Percentiles rank a stretch among this genome's conserved stretches.
Evolutionary conservation across 2,329 filamentous ascomycete genomes (phyloP).

Genomic region (Colletotrichum sojae): DNA sequence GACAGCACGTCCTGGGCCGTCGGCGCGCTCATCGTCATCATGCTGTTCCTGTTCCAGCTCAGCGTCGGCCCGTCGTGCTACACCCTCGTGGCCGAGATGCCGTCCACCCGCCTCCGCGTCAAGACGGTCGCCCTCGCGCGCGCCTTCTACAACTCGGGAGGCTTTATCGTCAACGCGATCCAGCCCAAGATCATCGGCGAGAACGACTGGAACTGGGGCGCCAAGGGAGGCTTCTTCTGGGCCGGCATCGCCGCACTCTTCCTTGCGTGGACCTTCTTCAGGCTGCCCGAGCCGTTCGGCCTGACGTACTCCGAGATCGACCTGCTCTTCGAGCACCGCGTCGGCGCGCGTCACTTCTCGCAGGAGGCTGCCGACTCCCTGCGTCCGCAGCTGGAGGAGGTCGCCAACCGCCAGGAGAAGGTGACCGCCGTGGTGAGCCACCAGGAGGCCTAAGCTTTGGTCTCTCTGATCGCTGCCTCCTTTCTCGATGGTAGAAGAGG

Average conservation of each 20-base stretch:
- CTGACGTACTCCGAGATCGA: constrained; percentile 44
- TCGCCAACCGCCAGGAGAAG: constrained; percentile 40
- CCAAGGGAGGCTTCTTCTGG: constrained; percentile 48
- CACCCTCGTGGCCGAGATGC: constrained; percentile 61
- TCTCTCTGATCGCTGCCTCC: too few relatives aligned
- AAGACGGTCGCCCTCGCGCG: constrained; percentile 63
- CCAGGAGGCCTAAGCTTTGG: constrained; percentile 20
- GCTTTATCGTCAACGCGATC: constrained; percentile 53
- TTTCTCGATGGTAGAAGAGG: too few relatives aligned
- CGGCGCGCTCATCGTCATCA: constrained; percentile 58
- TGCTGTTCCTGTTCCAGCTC: constrained; percentile 58
- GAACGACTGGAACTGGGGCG: constrained; percentile 48
- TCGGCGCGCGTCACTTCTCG: constrained; percentile 41
- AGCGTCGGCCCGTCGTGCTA: constrained; percentile 57
- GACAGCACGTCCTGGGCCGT: constrained; percentile 57
- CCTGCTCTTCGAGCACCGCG: constrained; percentile 45
- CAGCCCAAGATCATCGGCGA: constrained; percentile 39
- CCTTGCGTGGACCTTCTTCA: constrained; percentile 49
- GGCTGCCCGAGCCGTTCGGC: constrained; percentile 50
- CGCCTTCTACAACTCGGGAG: constrained; percentile 56
- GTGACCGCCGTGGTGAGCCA: constrained; percentile 30
- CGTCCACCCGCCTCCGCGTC: constrained; percentile 60
- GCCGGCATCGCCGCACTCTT: constrained; percentile 48
- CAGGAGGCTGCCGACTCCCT: constrained; percentile 39
- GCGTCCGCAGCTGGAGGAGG: constrained; percentile 40